These are phyloP conservation scores for Astrocystis sublimbata DNA, from an alignment of 495 filamentous ascomycete genomes.

Conservation along the genomic window DNA sequence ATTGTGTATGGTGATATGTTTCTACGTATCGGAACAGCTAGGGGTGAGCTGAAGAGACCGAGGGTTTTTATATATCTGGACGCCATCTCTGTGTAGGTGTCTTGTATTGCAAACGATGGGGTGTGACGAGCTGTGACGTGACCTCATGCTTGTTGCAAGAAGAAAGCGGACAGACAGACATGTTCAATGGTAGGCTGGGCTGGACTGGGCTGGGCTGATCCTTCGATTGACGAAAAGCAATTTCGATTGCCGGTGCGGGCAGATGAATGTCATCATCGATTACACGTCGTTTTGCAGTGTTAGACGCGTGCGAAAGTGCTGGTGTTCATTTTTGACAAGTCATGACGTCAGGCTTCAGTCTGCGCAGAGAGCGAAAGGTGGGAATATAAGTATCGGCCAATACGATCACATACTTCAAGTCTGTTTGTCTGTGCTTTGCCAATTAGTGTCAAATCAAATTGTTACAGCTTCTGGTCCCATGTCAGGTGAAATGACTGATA, in stretches of 20 bases:
- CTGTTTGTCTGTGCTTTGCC: too few relatives aligned
- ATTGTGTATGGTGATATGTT: not conserved
- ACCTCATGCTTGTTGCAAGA: too few relatives aligned
- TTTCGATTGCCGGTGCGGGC: not conserved
- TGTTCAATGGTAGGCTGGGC: too few relatives aligned
- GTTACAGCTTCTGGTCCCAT: too few relatives aligned
- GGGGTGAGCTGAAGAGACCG: not conserved
- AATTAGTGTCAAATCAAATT: too few relatives aligned
- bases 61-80: not conserved
- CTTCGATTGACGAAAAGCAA: not conserved
- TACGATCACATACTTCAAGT: too few relatives aligned
- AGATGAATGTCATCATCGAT: constrained; percentile 7
- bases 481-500: too few relatives aligned
- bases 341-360: constrained; percentile 6
- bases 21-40: not conserved
- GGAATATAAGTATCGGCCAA: too few relatives aligned
- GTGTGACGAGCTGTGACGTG: too few relatives aligned
- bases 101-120: not conserved
- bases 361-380: not conserved
- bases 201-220: too few relatives aligned
- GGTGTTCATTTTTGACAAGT: not conserved
- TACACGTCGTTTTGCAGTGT: not conserved
- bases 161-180: too few relatives aligned
- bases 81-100: not conserved
- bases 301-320: not conserved